Evolutionary conservation across 192 early-diverging fungal species (phyloP).

Genomic region (Backusella westeae): DNA sequence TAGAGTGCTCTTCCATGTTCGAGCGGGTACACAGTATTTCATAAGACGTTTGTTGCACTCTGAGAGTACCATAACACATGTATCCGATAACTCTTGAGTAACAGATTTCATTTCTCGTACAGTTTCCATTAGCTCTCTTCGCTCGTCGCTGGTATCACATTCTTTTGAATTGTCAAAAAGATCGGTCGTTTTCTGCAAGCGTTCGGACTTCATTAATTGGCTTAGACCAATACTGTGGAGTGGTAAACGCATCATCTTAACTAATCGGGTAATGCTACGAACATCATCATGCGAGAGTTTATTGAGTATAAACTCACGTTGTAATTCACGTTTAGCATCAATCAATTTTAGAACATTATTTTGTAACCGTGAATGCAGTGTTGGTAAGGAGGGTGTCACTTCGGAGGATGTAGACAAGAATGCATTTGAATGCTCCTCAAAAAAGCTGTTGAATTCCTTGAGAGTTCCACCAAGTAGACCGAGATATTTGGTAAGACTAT

Average conservation of each 20-base stretch:
- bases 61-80: neutral
- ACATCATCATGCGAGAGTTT: conserved; percentile 22
- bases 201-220: conserved; percentile 12
- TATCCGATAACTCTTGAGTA: neutral
- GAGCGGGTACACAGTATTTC: neutral
- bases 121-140: neutral
- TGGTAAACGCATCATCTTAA: conserved; percentile 21
- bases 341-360: conserved; percentile 24
- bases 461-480: conserved; percentile 14
- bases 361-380: conserved; percentile 15
- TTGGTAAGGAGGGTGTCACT: conserved; percentile 2
- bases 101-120: neutral
- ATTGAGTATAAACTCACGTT: conserved; percentile 27
- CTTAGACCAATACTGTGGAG: conserved; percentile 32
- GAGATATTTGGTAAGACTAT: conserved; percentile 30
- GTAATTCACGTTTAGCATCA: conserved; percentile 32
- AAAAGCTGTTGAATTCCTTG: conserved; percentile 5
- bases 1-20: neutral
- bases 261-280: conserved; percentile 20
- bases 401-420: conserved; percentile 8
- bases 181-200: neutral
- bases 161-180: neutral
- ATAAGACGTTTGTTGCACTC: neutral
- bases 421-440: conserved; percentile 23
- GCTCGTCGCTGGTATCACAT: neutral